Evolutionary conservation across 2,329 filamentous ascomycete species (phyloP).

Genomic region (Calonectria pauciramosa): DNA sequence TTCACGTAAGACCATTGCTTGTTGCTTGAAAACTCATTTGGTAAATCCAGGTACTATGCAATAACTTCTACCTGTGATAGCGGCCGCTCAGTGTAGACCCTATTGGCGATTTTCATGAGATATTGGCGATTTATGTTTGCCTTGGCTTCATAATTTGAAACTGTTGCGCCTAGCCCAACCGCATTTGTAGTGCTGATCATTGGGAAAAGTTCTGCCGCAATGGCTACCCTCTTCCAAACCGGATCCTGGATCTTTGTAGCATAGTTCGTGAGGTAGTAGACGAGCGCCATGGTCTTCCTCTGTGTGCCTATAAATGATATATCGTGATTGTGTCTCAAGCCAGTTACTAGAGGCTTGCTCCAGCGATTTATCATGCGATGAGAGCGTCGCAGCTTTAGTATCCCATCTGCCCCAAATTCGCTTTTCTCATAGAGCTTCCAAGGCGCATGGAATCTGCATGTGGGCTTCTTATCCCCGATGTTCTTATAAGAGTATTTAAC

Average conservation of each 20-base stretch:
- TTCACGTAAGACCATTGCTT: constrained; percentile 19
- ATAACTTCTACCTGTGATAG: constrained; percentile 10
- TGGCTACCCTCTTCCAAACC: constrained; percentile 17
- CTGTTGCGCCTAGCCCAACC: neutral
- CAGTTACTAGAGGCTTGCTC: neutral
- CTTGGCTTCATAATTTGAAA: neutral
- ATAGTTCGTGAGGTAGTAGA: constrained; percentile 23
- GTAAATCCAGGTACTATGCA: neutral
- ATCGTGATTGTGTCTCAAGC: constrained; percentile 13
- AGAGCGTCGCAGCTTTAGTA: neutral
- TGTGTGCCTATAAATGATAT: constrained; percentile 23
- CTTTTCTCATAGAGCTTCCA: constrained; percentile 12
- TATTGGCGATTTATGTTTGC: constrained; percentile 13
- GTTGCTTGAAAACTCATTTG: constrained; percentile 5
- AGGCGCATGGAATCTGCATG: constrained; percentile 9
- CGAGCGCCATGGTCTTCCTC: constrained; percentile 13
- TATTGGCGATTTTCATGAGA: constrained; percentile 12
- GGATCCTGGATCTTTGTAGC: constrained; percentile 18
- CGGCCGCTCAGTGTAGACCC: constrained; percentile 1
- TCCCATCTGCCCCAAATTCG: constrained; percentile 3
- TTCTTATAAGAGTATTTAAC: constrained; percentile 18
- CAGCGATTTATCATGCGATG: constrained; percentile 18
- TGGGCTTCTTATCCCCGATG: neutral
- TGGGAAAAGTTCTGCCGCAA: neutral
- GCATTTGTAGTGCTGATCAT: neutral